Percentiles rank a stretch among this genome's conserved stretches.
Conservation (phyloP, 2,329 filamentous ascomycete genomes). For the Diplodia scrobiculata region DNA sequence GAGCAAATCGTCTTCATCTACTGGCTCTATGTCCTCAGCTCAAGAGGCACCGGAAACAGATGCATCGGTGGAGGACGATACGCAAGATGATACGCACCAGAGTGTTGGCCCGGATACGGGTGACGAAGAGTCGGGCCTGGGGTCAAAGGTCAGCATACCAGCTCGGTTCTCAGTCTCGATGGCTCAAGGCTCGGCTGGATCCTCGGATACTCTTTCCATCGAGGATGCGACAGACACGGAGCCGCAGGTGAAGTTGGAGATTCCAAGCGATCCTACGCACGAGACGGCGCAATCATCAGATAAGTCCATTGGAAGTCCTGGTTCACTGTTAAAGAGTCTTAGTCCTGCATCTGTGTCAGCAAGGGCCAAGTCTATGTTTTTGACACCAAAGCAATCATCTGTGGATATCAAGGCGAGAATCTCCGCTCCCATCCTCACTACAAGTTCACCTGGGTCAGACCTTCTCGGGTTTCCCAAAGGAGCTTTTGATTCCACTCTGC, state of each 20-base stretch:
- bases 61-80: neutral
- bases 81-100: neutral
- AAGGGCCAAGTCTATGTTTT: constrained; percentile 21
- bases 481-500: neutral
- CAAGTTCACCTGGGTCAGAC: neutral
- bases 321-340: neutral
- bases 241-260: constrained; percentile 34
- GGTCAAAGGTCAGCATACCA: constrained; percentile 40
- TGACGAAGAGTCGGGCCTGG: neutral
- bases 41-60: constrained; percentile 4
- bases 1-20: constrained; percentile 1
- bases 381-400: constrained; percentile 14
- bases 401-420: constrained; percentile 13
- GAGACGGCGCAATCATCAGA: constrained; percentile 1
- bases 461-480: neutral
- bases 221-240: neutral
- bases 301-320: neutral
- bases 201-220: neutral
- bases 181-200: constrained; percentile 31
- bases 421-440: neutral
- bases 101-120: neutral
- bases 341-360: neutral
- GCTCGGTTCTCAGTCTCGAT: constrained; percentile 39
- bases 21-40: constrained; percentile 9
- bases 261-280: constrained; percentile 14